A percentile compares a stretch with the other conserved stretches of the same genome.
These are phyloP conservation scores for Cunninghamia lanceolata DNA, from an alignment of 75 land plant species.

Conservation along the genomic window DNA sequence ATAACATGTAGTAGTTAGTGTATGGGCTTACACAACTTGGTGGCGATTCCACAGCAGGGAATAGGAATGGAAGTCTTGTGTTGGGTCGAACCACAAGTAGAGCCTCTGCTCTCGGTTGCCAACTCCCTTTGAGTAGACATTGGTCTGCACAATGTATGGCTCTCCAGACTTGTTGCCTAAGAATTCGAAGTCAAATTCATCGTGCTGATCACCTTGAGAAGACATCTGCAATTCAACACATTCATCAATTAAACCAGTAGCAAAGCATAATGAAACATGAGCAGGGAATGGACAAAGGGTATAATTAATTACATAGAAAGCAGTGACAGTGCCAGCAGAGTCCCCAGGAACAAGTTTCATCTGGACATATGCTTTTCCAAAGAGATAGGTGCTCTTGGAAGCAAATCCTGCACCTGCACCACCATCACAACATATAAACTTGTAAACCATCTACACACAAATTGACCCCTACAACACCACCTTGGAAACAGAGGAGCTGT, in stretches of 20 bases:
- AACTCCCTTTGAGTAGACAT: constrained; percentile 33
- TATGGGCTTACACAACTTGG: constrained; percentile 15
- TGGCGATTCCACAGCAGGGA: constrained; percentile 43
- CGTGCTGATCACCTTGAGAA: constrained; percentile 27
- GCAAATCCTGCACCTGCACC: constrained; percentile 40
- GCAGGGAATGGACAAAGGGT: background rate
- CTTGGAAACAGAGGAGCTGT: no score
- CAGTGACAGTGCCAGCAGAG: constrained; percentile 51
- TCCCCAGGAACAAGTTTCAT: constrained; percentile 47
- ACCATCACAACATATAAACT: no score
- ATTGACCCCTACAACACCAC: no score
- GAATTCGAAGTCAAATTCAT: constrained; percentile 51
- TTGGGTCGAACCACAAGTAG: constrained; percentile 43
- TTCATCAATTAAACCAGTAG: background rate
- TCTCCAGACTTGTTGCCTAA: constrained; percentile 41
- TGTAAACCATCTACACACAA: no score
- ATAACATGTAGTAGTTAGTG: no score
- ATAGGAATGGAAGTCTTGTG: constrained; percentile 36
- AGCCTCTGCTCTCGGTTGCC: constrained; percentile 45
- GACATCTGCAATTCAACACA: constrained; percentile 29
- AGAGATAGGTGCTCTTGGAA: constrained; percentile 37
- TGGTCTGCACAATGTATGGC: constrained; percentile 46
- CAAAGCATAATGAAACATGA: no score
- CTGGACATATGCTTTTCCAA: constrained; percentile 31
- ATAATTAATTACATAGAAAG: constrained; percentile 39